Conservation (phyloP, 371 early-diverging fungal species). For the Batrachochytrium dendrobatidis region DNA sequence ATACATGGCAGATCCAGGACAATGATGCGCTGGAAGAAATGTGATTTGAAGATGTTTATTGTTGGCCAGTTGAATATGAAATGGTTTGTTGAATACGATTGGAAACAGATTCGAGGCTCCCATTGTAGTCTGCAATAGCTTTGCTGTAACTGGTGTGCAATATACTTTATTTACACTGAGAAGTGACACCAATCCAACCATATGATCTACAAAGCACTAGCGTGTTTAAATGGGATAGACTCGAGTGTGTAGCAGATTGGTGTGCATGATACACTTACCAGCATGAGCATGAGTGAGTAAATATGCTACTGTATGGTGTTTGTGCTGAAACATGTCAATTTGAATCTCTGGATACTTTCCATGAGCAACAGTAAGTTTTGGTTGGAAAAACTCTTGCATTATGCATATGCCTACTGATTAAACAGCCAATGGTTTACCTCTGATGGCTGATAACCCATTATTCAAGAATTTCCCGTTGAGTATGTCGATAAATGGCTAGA, state of each 20-base stretch:
- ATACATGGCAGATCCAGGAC: conserved; percentile 18
- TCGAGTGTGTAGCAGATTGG: neutral
- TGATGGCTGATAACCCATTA: neutral
- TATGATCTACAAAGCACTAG: neutral
- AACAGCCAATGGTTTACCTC: neutral
- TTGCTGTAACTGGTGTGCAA: neutral
- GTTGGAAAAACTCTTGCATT: too few relatives aligned
- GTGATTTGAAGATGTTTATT: neutral
- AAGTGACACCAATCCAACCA: neutral
- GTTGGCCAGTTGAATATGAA: neutral
- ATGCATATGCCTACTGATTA: neutral
- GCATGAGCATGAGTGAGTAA: neutral
- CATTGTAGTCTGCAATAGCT: neutral
- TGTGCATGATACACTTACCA: neutral
- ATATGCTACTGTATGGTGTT: neutral
- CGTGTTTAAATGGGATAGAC: neutral
- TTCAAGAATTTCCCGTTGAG: too few relatives aligned
- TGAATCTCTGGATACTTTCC: neutral
- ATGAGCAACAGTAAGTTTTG: too few relatives aligned
- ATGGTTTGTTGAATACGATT: neutral
- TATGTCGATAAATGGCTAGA: too few relatives aligned
- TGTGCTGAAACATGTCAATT: neutral
- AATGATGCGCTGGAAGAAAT: conserved; percentile 19
- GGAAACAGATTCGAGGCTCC: neutral
- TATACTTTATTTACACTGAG: neutral